Base-by-base conservation (phyloP, 108 stramenopile genomes). In the Pseudonitzschia pungens region DNA sequence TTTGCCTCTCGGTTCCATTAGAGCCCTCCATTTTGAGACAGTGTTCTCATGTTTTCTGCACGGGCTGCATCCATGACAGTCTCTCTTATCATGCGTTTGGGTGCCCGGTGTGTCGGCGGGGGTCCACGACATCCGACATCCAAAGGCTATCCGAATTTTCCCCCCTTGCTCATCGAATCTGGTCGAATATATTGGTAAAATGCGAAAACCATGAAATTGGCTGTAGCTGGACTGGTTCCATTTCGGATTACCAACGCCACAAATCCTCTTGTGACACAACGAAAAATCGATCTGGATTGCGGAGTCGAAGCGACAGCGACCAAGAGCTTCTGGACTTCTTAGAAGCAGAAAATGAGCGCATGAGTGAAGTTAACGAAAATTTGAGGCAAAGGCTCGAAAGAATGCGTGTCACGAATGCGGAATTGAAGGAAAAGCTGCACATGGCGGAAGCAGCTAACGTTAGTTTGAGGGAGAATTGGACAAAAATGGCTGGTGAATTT, bases 21-120 rank as follows among this genome's bases (percentile, higher is more conserved):
- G 48, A 36, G 65, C 77, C 32, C 21, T 50, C 14, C 32, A 57
- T 36, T 27, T 44, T 67, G 42, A 60, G 53, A 16, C 51, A 51
- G 7, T 77, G 77, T 45, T 44, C 63, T 32, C 77, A 78, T 52
- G 3, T 78, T 18, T 78, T 78, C 28, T 78, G 77, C 33, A 33
- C 0, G 48, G 33, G 31, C 1, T 78, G 77, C 45, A 54, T 69
- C 43, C 0, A 0, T 15, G 54, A 78, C 27, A 72, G 72, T 21
- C 33, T 78, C 22, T 67, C 28, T 4, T n/a, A 27, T 0, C n/a
- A 60, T 21, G 32, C 58, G 28, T 2, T n/a, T 10, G 71, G 76
- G 32, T 62, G 60, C 36, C 60, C 60, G 0, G 60, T 62, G 32
- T 62, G 60, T 62, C 29, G 60, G 33, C 20, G 11, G 15, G 15